Evolutionary conservation across 2,329 filamentous ascomycete genomes (phyloP), one percentile per base, ranked within the genome.

Genomic region (Diaporthe ampelina): DNA sequence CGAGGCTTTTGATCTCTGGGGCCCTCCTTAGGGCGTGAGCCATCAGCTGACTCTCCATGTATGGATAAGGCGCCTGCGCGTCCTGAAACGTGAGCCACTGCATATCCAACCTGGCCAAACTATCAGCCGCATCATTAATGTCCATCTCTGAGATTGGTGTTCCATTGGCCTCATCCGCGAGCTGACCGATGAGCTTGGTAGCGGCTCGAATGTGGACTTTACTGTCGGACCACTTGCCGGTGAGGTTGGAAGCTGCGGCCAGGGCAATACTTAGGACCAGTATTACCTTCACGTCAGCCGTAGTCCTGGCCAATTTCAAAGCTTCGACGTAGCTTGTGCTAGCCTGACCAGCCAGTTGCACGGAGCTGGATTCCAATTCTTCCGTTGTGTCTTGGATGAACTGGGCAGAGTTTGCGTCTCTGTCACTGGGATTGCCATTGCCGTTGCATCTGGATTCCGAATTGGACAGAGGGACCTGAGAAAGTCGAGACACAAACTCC

Each of bases 11-110:
- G 17, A 75, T 58, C 19, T 45, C 52, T 17, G 37, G 17, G 24
- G 58, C 52, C 8, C 11, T 52, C 73, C 40, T 45, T 1, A 59
- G 10, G 17, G 45, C 54, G 15, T 65, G 74, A n/a, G 15, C 21
- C 4, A 54, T 11, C 7, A 72, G 24, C 17, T 21, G 68, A 10
- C n/a, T 68, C 0, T 77, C 69, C 21, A 70, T 72, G 57, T 78
- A 81, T 15, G 78, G 77, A 73, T 82, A 83, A 1, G 82, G 82
- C 3, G 80, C 79, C 6, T 75, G 77, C 0, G 78, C 78, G 40
- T 84, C 82, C 2, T 77, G 79, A 56, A 83, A 82, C 0, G 81
- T 79, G 79, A 83, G 80, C 76, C 80, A 80, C 52, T 82, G 79
- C 7, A 84, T 32, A 56, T 83, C 82, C n/a, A 83, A 65, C 2